Percentiles rank a stretch among this genome's conserved stretches.
Evolutionary conservation across 2,329 filamentous ascomycete species (phyloP).

Genomic region (Juglanconis sp.): DNA sequence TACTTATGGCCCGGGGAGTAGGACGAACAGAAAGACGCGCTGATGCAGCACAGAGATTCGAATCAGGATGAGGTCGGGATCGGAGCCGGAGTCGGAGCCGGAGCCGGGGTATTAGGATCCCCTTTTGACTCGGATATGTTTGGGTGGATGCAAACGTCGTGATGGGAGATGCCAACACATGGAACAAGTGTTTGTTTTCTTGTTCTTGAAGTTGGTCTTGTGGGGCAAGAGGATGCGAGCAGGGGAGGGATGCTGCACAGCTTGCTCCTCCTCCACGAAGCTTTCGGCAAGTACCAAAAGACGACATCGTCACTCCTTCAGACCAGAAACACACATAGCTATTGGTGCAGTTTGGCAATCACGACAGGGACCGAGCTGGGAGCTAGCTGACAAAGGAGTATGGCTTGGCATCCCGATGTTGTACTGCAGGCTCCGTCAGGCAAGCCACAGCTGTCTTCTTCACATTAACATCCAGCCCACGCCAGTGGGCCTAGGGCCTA

Average conservation of each 20-base stretch:
- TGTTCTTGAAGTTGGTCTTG: too few species aligned
- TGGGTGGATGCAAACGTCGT: background rate
- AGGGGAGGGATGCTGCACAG: background rate
- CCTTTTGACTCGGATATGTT: conserved; percentile 6
- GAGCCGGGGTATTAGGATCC: background rate
- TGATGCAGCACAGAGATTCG: conserved; percentile 2
- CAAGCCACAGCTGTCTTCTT: background rate
- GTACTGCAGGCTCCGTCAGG: background rate
- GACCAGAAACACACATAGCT: background rate
- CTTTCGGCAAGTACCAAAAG: background rate
- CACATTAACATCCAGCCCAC: background rate
- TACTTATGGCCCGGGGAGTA: background rate
- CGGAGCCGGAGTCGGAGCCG: background rate
- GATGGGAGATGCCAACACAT: background rate
- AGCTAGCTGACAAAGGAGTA: background rate
- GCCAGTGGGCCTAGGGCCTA: background rate
- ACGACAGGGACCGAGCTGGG: background rate
- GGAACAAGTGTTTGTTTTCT: too few species aligned
- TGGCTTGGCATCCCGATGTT: background rate
- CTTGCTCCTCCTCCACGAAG: background rate
- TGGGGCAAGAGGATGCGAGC: background rate
- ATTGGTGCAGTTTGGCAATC: background rate
- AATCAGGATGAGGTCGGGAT: background rate
- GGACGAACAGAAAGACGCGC: background rate
- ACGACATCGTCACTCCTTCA: background rate